A percentile compares a stretch with the other conserved stretches of the same genome.
Evolutionary conservation across 2,329 filamentous ascomycete species (phyloP).

Genomic region (Monilinia vaccinii-corymbosi): DNA sequence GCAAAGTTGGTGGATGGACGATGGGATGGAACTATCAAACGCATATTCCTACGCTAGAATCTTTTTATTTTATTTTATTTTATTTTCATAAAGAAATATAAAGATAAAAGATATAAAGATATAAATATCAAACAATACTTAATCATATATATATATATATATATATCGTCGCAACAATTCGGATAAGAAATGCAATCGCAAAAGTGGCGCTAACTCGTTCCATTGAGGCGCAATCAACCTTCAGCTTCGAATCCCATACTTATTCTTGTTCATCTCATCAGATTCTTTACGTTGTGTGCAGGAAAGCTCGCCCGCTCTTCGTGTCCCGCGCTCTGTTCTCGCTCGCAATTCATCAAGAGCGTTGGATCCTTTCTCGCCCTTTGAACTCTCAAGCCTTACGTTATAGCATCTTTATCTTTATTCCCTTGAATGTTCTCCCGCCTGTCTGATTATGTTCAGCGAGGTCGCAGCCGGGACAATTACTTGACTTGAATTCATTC

Average conservation of each 20-base stretch:
- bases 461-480: slow-evolving; percentile 5
- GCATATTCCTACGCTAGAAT: too few species aligned
- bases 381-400: too few species aligned
- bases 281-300: not conserved
- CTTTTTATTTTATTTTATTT: too few species aligned
- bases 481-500: not conserved
- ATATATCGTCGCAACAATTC: too few species aligned
- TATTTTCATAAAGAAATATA: too few species aligned
- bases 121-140: too few species aligned
- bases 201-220: slow-evolving; percentile 9
- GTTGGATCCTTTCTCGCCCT: not conserved
- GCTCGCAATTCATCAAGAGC: not conserved
- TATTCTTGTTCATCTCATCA: not conserved
- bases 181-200: not conserved
- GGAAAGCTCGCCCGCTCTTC: not conserved
- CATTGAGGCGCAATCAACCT: slow-evolving; percentile 8
- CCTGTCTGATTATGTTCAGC: slow-evolving; percentile 10
- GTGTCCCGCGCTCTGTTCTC: not conserved
- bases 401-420: not conserved
- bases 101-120: too few species aligned
- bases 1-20: too few species aligned
- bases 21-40: too few species aligned
- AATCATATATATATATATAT: too few species aligned
- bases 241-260: not conserved
- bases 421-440: slow-evolving; percentile 1